Base-by-base conservation (phyloP, 345 rosid genomes). In the Pugionium cornutum region DNA sequence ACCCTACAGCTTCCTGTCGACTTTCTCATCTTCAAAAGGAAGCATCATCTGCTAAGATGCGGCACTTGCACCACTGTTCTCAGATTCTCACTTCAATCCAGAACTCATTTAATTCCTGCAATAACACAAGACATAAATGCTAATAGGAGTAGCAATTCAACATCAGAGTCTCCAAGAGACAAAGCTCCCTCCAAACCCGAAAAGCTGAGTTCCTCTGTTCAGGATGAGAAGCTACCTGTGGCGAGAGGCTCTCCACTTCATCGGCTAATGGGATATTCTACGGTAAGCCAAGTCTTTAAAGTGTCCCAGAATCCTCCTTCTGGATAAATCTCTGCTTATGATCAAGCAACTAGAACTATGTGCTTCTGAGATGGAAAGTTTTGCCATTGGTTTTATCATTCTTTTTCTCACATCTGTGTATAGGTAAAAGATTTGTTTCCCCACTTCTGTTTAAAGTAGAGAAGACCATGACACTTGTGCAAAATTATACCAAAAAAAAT, bases 231-330 rank as follows among this genome's bases (percentile, higher is more conserved):
- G 68, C 45, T 63, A 56, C 72, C 72, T 46, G 78, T 67, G 49
- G 66, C 70, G 63, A 75, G 76, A 52, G 78, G 84, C 66, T 86
- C 86, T 5, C 91, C 85, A 2, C 94, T 92, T 66, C 98, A 92
- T 73, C 72, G 62, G 61, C 84, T 92, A 39, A 86, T 92, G 96
- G 97, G 98, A 43, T 92, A 88, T 77, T 74, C 89, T 67, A 84
- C 98, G 4, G 75, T 79, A n/a, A 78, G 85, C 68, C 83, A 77
- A 68, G 71, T 89, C 70, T 57, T 89, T 18, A 55, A 69, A 54
- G 79, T 83, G 30, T 45, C 63, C 25, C 64, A 59, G 18, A 69
- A 66, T 31, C 55, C 50, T 35, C 73, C 77, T 53, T 60, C 58
- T 54, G 10, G 53, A 34, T 61, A 62, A 65, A 48, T 61, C 50